phyloP scores from a whole-genome alignment of 2,329 filamentous ascomycete species.

The Aspergillus sp. region DNA sequence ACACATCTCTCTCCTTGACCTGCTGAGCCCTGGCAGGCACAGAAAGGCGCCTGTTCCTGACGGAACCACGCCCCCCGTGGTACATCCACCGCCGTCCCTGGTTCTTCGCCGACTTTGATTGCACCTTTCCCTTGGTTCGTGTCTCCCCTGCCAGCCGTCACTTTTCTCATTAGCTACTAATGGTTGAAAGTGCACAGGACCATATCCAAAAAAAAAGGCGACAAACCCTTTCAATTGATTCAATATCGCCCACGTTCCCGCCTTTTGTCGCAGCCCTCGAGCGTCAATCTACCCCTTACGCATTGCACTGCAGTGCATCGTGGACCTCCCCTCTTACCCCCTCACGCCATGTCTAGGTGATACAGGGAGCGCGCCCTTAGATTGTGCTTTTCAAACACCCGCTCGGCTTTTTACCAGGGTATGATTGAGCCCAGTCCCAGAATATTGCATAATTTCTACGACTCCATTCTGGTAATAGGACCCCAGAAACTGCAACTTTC shows the following conservation, averaged over 20 bases:
- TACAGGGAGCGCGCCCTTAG: conserved; percentile 13
- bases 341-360: conserved; percentile 21
- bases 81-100: conserved; percentile 2
- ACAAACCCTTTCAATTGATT: conserved; percentile 3
- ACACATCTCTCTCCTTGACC: not conserved
- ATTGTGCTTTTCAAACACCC: not conserved
- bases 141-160: not conserved
- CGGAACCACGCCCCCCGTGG: not conserved
- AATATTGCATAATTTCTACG: not conserved
- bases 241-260: not conserved
- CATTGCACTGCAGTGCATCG: conserved; percentile 5
- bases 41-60: not conserved
- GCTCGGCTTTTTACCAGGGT: not conserved
- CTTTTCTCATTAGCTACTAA: not conserved
- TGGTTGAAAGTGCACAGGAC: not conserved
- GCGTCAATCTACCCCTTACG: conserved; percentile 6
- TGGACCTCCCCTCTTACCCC: not conserved
- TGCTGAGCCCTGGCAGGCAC: not conserved
- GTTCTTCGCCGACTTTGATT: conserved; percentile 2
- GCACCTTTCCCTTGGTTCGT: conserved; percentile 6
- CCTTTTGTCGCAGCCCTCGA: not conserved
- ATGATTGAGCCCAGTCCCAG: not conserved
- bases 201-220: not conserved
- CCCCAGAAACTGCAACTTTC: not conserved
- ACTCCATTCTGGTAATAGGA: not conserved